phyloP scores from a whole-genome alignment of 2,329 filamentous ascomycete genomes.

The Cytospora leucostoma region DNA sequence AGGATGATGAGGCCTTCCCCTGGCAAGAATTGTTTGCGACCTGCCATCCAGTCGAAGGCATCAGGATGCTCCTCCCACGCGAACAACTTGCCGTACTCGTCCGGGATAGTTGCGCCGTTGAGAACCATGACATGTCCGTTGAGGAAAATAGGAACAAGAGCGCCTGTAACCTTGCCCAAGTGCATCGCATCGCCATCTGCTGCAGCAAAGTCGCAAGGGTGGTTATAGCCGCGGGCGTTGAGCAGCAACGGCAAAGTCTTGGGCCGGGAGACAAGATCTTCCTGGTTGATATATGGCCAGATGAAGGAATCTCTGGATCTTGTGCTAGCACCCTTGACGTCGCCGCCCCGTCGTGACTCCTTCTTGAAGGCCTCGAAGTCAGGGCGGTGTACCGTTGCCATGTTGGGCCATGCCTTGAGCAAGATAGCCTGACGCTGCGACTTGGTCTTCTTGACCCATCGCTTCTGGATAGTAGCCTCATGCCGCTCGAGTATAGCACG shows the following conservation, averaged over 20 bases:
- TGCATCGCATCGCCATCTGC: constrained; percentile 44
- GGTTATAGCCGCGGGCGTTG: constrained; percentile 51
- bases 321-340: constrained; percentile 20
- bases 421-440: constrained; percentile 49
- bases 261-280: constrained; percentile 49
- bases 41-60: constrained; percentile 41
- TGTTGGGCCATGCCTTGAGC: constrained; percentile 50
- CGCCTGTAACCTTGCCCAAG: constrained; percentile 34
- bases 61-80: constrained; percentile 39
- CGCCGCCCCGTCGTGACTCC: constrained; percentile 17
- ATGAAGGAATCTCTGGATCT: constrained; percentile 42
- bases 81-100: constrained; percentile 42
- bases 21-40: constrained; percentile 42
- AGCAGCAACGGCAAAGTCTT: constrained; percentile 52
- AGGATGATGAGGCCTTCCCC: constrained; percentile 53
- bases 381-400: constrained; percentile 52
- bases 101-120: constrained; percentile 31
- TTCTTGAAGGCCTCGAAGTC: constrained; percentile 47
- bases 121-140: constrained; percentile 40
- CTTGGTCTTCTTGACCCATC: constrained; percentile 57
- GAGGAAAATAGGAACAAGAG: constrained; percentile 34
- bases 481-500: constrained; percentile 44
- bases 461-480: constrained; percentile 51
- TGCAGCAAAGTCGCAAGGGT: constrained; percentile 48
- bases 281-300: constrained; percentile 59